Percentiles rank a stretch among this genome's conserved stretches.
Evolutionary conservation across 192 early-diverging fungal species (phyloP).

Genomic region (Lobosporangium transversale): DNA sequence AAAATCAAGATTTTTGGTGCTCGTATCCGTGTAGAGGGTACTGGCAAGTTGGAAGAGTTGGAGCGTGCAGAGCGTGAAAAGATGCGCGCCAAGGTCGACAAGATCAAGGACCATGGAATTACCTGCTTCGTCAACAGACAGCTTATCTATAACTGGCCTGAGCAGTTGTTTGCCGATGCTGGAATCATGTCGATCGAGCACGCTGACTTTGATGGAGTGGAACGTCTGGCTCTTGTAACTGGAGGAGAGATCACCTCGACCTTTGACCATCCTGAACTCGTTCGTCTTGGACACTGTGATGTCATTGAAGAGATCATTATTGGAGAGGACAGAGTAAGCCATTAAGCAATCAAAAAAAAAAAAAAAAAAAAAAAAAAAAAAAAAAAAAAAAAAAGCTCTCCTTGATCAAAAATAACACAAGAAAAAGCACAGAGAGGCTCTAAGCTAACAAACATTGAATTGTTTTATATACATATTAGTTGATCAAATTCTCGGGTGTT

Average conservation of each 20-base stretch:
- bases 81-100: slow-evolving; percentile 99
- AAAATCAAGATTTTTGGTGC: slow-evolving; percentile 99
- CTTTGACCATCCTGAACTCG: slow-evolving; percentile 97
- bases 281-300: slow-evolving; percentile 94
- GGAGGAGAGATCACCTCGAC: slow-evolving; percentile 99
- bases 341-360: not conserved
- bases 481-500: slow-evolving; percentile 97
- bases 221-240: slow-evolving; percentile 95
- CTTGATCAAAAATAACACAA: too few relatives aligned
- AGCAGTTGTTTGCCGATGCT: slow-evolving; percentile 98
- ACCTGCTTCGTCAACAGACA: slow-evolving; percentile 99
- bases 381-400: too few relatives aligned
- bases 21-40: slow-evolving; percentile 93
- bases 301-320: slow-evolving; percentile 98
- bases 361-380: too few relatives aligned
- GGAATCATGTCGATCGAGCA: slow-evolving; percentile 98
- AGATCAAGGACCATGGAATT: slow-evolving; percentile 97
- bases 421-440: too few relatives aligned
- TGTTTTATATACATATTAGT: too few relatives aligned
- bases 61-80: slow-evolving; percentile 98
- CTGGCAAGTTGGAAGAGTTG: slow-evolving; percentile 96
- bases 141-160: slow-evolving; percentile 99
- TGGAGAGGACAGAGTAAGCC: slow-evolving; percentile 87
- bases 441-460: too few relatives aligned
- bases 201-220: slow-evolving; percentile 98